phyloP scores from a whole-genome alignment of 2,329 filamentous ascomycete species.

The Pseudogymnoascus sp. region DNA sequence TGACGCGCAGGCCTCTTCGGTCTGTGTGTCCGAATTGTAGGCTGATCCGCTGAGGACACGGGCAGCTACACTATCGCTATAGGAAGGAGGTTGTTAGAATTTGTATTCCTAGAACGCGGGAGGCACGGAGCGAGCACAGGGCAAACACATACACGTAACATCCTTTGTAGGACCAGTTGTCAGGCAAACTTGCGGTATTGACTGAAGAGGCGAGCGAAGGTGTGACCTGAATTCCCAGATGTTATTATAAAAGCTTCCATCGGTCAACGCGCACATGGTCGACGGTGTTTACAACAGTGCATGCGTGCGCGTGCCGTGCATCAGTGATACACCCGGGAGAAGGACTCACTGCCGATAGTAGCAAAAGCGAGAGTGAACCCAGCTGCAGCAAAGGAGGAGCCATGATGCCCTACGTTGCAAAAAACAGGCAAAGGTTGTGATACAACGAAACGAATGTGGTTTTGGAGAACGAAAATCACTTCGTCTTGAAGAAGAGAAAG shows the following conservation, averaged over 20 bases:
- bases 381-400: not conserved
- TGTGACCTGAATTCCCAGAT: not conserved
- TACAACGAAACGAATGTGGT: constrained; percentile 1
- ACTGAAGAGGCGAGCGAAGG: constrained; percentile 1
- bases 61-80: constrained; percentile 10
- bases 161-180: not conserved
- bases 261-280: not conserved
- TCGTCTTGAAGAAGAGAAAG: not conserved
- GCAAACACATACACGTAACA: constrained; percentile 7
- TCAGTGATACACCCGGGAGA: not conserved
- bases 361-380: not conserved
- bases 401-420: not conserved
- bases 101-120: not conserved
- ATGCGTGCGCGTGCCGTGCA: not conserved
- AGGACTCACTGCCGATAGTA: not conserved
- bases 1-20: constrained; percentile 19
- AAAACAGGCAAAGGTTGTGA: not conserved
- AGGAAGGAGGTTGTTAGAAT: constrained; percentile 1
- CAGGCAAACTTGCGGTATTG: not conserved
- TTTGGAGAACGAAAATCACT: not conserved
- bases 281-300: not conserved
- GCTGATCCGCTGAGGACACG: constrained; percentile 16
- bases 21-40: constrained; percentile 19
- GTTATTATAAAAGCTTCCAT: not conserved
- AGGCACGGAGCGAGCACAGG: not conserved